Conservation (phyloP, 140 eudicot genomes). For the Stevia rebaudiana region DNA sequence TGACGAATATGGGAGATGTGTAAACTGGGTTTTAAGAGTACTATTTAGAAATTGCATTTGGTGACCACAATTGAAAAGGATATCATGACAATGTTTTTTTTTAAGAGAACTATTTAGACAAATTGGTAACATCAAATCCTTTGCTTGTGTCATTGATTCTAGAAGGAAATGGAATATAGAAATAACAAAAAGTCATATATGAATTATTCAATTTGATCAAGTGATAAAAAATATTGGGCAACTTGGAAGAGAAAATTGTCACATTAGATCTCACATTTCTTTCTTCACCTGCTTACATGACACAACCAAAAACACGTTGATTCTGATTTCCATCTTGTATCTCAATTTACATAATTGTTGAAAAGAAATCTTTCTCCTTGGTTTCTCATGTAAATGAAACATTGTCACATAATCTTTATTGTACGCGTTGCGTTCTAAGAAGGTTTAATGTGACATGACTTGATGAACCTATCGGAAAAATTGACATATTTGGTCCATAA, state of each 20-base stretch:
- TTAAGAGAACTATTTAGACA: not conserved
- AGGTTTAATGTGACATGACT: slow-evolving; percentile 69
- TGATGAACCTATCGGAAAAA: slow-evolving; percentile 77
- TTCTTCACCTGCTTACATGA: slow-evolving; percentile 19
- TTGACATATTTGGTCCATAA: slow-evolving; percentile 80
- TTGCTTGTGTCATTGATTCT: not conserved
- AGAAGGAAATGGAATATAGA: not conserved
- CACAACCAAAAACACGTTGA: slow-evolving; percentile 9
- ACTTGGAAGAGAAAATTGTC: slow-evolving; percentile 12
- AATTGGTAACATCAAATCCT: not conserved
- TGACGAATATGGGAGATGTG: too few relatives aligned
- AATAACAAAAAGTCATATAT: not conserved
- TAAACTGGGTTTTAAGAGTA: too few relatives aligned
- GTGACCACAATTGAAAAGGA: too few relatives aligned
- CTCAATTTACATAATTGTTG: slow-evolving; percentile 3
- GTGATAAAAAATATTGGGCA: not conserved
- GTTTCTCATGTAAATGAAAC: slow-evolving; percentile 26
- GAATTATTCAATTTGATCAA: slow-evolving; percentile 22
- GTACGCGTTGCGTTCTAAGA: slow-evolving; percentile 30
- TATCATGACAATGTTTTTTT: not conserved
- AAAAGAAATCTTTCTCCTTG: slow-evolving; percentile 20
- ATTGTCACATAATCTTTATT: slow-evolving; percentile 19
- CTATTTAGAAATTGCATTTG: too few relatives aligned
- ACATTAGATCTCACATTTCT: slow-evolving; percentile 25
- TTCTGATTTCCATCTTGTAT: slow-evolving; percentile 22